Evolutionary conservation across 2,329 filamentous ascomycete genomes (phyloP), one percentile per base, ranked within the genome.

Genomic region (Arthrobotrys pseudoclavata): DNA sequence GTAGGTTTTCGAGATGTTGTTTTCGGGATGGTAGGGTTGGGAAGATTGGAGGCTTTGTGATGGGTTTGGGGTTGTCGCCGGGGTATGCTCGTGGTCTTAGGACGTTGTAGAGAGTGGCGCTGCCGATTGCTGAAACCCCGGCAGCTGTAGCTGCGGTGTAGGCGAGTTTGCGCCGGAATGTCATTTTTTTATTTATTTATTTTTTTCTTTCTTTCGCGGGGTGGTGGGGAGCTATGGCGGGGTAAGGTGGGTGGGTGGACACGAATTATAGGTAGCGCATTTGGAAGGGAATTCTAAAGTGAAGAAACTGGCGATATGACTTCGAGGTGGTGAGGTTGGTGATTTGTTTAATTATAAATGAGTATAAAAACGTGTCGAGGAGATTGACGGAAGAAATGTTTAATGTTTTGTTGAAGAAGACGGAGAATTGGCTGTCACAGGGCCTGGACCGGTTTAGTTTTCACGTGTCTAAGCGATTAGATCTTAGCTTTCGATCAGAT

Each of bases 161-260:
- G 75, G 75, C 75, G 75, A 78, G 75, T 26, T 72, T 71, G 53
- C 75, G 75, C 68, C 75, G 18, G 24, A 78, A 68, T 37, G 75
- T 78, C 75, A 78, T 78, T 53, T 42, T 60, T 53, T 50, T 24
- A 1, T 45, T 18, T 45, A n/a, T 20, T 9, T 40, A 1, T 13
- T 40, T 3, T 40, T 15, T 40, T 13, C 2, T 20, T 20, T 45
- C 48, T 55, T 42, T 48, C 13, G 40, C 40, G 45, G 22, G 26
- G 10, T 22, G 42, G 48, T 47, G 48, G 63, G 57, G 42, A 63
- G 42, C 29, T 55, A 52, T 69, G 55, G 71, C 50, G 69, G 45
- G 31, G 50, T 20, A 4, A n/a, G 61, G 13, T 53, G 26, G 26
- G 3, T 13, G 26, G 24, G 42, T 18, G 42, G 42, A 31, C 1